phyloP scores from a whole-genome alignment of 352 stramenopile genomes.

The Globisporangium megalacanthum region DNA sequence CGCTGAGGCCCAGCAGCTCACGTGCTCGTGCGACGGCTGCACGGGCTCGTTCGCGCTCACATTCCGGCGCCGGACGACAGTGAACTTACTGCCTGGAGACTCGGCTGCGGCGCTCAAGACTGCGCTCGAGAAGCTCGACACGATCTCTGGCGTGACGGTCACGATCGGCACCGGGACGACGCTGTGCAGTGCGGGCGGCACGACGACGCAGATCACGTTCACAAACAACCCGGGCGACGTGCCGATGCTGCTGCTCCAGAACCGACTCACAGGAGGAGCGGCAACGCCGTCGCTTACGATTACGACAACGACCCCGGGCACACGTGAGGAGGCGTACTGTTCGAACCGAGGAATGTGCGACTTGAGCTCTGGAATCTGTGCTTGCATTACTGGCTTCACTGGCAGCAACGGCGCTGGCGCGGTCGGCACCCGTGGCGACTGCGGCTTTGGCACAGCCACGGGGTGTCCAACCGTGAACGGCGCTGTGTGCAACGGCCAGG shows the following conservation, averaged over 20 bases:
- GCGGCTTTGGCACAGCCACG: conserved; percentile 25
- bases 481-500: conserved; percentile 35
- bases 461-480: conserved; percentile 32
- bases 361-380: conserved; percentile 52
- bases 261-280: conserved; percentile 25
- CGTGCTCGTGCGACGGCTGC: conserved; percentile 48
- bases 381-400: conserved; percentile 52
- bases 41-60: conserved; percentile 54
- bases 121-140: conserved; percentile 57
- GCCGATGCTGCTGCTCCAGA: conserved; percentile 42
- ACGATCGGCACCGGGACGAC: conserved; percentile 12
- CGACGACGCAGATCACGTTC: conserved; percentile 61
- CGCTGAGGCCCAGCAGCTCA: conserved; percentile 45
- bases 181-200: conserved; percentile 29
- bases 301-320: conserved; percentile 23
- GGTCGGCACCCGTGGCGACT: conserved; percentile 37
- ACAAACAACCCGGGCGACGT: conserved; percentile 61
- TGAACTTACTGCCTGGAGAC: conserved; percentile 34
- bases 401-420: conserved; percentile 47
- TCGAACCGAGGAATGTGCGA: conserved; percentile 79
- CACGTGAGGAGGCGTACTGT: conserved; percentile 65
- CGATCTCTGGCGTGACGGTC: conserved; percentile 42
- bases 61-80: conserved; percentile 54
- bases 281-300: conserved; percentile 12
- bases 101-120: conserved; percentile 30